Conservation (phyloP, 768 basidiomycete genomes). For the Leccinum sublutescens region DNA sequence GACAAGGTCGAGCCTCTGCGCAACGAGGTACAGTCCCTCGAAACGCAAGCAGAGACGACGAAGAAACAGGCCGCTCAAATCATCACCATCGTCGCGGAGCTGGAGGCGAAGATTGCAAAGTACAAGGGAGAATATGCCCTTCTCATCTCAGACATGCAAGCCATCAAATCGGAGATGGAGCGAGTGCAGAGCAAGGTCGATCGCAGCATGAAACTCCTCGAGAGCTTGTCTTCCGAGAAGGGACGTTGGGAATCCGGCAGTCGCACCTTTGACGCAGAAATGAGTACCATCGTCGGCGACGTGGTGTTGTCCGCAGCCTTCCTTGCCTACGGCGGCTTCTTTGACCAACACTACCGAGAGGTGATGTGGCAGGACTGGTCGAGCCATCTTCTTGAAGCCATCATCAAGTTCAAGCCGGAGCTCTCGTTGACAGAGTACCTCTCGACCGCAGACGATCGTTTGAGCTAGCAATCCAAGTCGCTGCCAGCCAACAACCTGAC, state of each 20-base stretch:
- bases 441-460: constrained; percentile 93
- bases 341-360: constrained; percentile 97
- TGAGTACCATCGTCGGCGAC: constrained; percentile 98
- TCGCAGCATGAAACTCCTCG: constrained; percentile 92
- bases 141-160: constrained; percentile 94
- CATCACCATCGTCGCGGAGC: constrained; percentile 87
- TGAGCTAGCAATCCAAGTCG: constrained; percentile 93
- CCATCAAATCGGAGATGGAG: constrained; percentile 98
- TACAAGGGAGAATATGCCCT: constrained; percentile 98
- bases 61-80: constrained; percentile 91
- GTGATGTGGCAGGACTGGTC: constrained; percentile 97
- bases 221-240: constrained; percentile 92
- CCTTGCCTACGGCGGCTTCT: constrained; percentile 96
- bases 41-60: constrained; percentile 90
- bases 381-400: constrained; percentile 82
- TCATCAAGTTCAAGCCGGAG: constrained; percentile 88
- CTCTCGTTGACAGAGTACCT: constrained; percentile 93
- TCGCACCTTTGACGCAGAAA: constrained; percentile 93
- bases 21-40: constrained; percentile 91
- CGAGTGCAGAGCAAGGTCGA: constrained; percentile 96
- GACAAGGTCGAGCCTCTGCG: constrained; percentile 96
- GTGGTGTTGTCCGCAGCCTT: constrained; percentile 94
- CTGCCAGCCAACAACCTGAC: constrained; percentile 95
- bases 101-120: constrained; percentile 86
- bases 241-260: constrained; percentile 94